Evolutionary conservation across 768 basidiomycete species (phyloP), one percentile per base, ranked within the genome.

Genomic region (Pholiota microspora): DNA sequence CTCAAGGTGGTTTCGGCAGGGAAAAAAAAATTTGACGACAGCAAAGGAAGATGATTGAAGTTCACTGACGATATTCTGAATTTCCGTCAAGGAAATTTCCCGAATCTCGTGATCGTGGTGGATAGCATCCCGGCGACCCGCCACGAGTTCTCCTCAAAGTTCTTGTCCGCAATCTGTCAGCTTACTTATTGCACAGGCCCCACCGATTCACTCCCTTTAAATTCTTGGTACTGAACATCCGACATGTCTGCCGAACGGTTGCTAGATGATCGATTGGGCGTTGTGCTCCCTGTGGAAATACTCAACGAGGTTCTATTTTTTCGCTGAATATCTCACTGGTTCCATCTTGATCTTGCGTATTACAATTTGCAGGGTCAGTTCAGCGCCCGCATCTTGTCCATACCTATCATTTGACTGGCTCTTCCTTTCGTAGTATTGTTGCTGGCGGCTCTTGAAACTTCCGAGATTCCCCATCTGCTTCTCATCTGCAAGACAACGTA

Each of bases 401-500:
- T 42, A 2, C 31, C 16, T 38, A 2, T 45, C 9, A 9, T 25
- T 45, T 53, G 36, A 24, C 15, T 21, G 10, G n/a, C n/a, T n/a
- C n/a, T n/a, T n/a, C n/a, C 18, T 9, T 57, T 31, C 12, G 7
- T 21, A 62, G 61, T 59, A 21, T 31, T 62, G 10, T 5, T 59
- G 5, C 31, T 47, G 16, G 47, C 61, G 2, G 44, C 45, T 35
- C 7, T 47, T 12, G 58, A 57, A 15, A 16, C 7, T n/a, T 27
- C 55, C 23, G 12, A 9, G 1, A 25, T 55, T 12, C 27, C 51
- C 7, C 12, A 38, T 21, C 50, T 62, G 15, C 42, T 57, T 5
- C 27, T 49, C 25, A 51, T 62, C 12, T 62, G 61, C 54, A 52
- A 36, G 21, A 31, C 58, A 10, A 34, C 52, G 25, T 45, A 59